Evolutionary conservation across 805 yeast species (phyloP).

Genomic region (Cyberlindnera maclurae): DNA sequence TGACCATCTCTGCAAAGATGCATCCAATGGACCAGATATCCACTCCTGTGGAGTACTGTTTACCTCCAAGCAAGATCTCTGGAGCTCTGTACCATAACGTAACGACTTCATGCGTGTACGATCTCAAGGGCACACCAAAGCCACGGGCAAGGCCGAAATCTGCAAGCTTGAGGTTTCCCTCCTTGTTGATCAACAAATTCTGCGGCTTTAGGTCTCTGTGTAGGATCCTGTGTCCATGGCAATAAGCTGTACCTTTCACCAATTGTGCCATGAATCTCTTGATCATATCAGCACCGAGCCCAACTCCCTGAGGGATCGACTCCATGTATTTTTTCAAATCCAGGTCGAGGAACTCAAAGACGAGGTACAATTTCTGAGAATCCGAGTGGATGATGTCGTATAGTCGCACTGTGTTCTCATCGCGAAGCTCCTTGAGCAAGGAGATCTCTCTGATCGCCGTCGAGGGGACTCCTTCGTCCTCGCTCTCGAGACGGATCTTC

Average conservation of each 20-base stretch:
- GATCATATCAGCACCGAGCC: conserved; percentile 83
- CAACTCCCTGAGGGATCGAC: conserved; percentile 82
- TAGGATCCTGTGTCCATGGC: conserved; percentile 89
- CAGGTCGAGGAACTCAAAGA: conserved; percentile 87
- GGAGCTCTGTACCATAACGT: conserved; percentile 98
- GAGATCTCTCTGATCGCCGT: conserved; percentile 97
- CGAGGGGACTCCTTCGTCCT: conserved; percentile 97
- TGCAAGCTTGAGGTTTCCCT: conserved; percentile 85
- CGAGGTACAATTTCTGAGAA: conserved; percentile 84
- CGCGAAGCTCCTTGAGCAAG: conserved; percentile 84
- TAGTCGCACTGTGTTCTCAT: conserved; percentile 85
- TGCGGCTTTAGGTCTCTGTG: conserved; percentile 98
- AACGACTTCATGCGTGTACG: conserved; percentile 96
- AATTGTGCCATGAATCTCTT: conserved; percentile 90
- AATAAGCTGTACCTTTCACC: conserved; percentile 83
- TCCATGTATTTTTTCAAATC: conserved; percentile 98
- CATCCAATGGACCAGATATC: conserved; percentile 99
- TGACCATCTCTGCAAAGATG: conserved; percentile 96
- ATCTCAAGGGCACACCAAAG: conserved; percentile 93
- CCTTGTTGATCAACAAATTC: conserved; percentile 87
- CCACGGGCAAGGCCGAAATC: conserved; percentile 97
- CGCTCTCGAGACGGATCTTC: conserved; percentile 91
- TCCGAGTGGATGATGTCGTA: conserved; percentile 95
- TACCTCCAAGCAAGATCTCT: conserved; percentile 90
- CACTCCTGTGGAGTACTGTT: conserved; percentile 95